phyloP scores from a whole-genome alignment of 1,139 yeast species.

The Taiozyma sp. region DNA sequence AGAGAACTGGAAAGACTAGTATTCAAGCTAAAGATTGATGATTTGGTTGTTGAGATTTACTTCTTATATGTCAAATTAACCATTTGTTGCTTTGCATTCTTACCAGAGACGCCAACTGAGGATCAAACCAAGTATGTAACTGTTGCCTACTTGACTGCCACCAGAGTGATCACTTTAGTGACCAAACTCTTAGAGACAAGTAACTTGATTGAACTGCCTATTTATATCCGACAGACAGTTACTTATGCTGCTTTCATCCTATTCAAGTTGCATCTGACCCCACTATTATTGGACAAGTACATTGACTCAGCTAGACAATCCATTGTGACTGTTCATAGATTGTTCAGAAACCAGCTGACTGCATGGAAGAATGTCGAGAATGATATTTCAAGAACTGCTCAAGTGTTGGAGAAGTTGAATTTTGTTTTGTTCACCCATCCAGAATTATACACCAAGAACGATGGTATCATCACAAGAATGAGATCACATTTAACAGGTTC shows the following conservation, averaged over 20 bases:
- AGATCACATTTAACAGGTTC: constrained; percentile 92
- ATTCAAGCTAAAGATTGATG: constrained; percentile 58
- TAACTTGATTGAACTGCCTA: constrained; percentile 79
- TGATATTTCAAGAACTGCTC: constrained; percentile 89
- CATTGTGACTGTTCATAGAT: constrained; percentile 86
- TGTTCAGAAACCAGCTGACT: constrained; percentile 79
- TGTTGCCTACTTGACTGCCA: constrained; percentile 76
- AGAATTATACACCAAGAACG: constrained; percentile 62
- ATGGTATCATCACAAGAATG: constrained; percentile 82
- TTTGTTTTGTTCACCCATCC: constrained; percentile 87
- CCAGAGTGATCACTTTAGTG: constrained; percentile 74
- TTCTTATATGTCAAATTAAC: constrained; percentile 74
- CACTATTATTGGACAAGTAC: constrained; percentile 69
- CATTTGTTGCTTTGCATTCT: constrained; percentile 85
- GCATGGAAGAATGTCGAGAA: constrained; percentile 88
- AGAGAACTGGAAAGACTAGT: constrained; percentile 72
- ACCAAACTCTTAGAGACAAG: constrained; percentile 65
- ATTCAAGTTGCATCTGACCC: constrained; percentile 79
- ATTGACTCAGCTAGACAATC: constrained; percentile 90
- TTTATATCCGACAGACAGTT: constrained; percentile 80
- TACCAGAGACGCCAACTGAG: constrained; percentile 87
- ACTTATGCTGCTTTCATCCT: constrained; percentile 76
- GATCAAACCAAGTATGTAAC: constrained; percentile 85
- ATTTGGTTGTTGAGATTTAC: constrained; percentile 73
- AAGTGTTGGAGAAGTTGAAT: constrained; percentile 85